Evolutionary conservation across 441 rosid species (phyloP).

Genomic region (Jatropha podagrica): DNA sequence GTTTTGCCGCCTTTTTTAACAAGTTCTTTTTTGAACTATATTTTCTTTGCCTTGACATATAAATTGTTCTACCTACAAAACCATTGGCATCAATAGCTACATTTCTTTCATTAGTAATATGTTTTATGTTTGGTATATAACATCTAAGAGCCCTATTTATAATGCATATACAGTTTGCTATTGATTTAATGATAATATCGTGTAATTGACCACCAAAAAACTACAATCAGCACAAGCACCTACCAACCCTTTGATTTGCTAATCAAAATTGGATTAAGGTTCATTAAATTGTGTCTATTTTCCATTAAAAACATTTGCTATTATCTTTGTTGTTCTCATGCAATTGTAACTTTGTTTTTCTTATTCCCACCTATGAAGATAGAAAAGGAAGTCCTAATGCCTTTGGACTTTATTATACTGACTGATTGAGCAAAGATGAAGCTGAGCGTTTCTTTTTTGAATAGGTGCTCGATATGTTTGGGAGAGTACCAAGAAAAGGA

Average conservation of each 20-base stretch:
- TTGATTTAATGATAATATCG: neutral
- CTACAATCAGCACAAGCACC: too few relatives aligned
- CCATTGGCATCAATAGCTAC: neutral
- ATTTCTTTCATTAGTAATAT: too few relatives aligned
- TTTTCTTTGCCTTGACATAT: neutral
- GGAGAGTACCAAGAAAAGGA: conserved; percentile 72
- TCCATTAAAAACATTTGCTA: neutral
- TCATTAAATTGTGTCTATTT: neutral
- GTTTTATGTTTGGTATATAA: neutral
- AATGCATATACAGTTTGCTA: neutral
- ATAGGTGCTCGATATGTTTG: conserved; percentile 64
- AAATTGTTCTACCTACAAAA: neutral
- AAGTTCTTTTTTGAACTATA: neutral
- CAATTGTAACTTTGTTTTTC: neutral
- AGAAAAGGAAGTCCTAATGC: neutral
- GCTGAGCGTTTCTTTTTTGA: neutral
- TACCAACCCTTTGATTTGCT: too few relatives aligned
- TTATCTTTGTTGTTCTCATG: neutral
- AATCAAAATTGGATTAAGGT: neutral
- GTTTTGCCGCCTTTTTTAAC: conserved; percentile 18
- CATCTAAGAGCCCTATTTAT: neutral
- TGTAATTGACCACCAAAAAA: neutral
- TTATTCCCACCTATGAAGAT: neutral
- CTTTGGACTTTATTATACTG: neutral
- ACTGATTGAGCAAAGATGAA: neutral